phyloP scores from a whole-genome alignment of 164 flowering plant species.

The Chloranthus sessilifolius region DNA sequence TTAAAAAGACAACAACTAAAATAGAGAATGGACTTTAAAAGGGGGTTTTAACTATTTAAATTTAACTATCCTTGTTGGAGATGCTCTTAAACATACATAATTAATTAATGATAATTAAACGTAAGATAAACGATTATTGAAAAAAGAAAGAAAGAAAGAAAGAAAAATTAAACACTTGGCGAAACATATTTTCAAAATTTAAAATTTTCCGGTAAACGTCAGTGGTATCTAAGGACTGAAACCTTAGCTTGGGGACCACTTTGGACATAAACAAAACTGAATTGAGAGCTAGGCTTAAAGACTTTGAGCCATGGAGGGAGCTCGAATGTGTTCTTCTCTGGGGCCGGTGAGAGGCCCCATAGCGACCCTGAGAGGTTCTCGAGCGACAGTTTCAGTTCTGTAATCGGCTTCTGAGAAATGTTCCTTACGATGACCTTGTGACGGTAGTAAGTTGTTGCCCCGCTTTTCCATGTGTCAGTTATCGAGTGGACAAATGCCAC shows the following conservation, averaged over 20 bases:
- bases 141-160: too few relatives aligned
- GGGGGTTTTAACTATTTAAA: too few relatives aligned
- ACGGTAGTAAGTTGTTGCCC: slow-evolving; percentile 35
- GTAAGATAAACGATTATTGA: too few relatives aligned
- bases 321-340: slow-evolving; percentile 39
- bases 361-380: slow-evolving; percentile 56
- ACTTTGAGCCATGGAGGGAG: slow-evolving; percentile 53
- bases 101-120: too few relatives aligned
- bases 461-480: slow-evolving; percentile 47
- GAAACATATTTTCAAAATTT: too few relatives aligned
- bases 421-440: slow-evolving; percentile 75
- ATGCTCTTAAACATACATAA: too few relatives aligned
- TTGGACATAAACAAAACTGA: slow-evolving; percentile 72
- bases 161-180: too few relatives aligned
- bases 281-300: slow-evolving; percentile 46
- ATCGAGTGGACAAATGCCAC: slow-evolving; percentile 61
- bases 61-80: too few relatives aligned
- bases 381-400: slow-evolving; percentile 40
- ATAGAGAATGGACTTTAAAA: too few relatives aligned
- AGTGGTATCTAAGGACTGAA: slow-evolving; percentile 53
- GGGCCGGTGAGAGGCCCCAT: slow-evolving; percentile 60
- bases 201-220: too few relatives aligned
- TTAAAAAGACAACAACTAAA: too few relatives aligned
- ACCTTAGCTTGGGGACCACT: slow-evolving; percentile 80
- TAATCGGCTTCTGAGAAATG: slow-evolving; percentile 52